Evolutionary conservation across 768 basidiomycete genomes (phyloP).

Genomic region (Leccinum sublutescens): DNA sequence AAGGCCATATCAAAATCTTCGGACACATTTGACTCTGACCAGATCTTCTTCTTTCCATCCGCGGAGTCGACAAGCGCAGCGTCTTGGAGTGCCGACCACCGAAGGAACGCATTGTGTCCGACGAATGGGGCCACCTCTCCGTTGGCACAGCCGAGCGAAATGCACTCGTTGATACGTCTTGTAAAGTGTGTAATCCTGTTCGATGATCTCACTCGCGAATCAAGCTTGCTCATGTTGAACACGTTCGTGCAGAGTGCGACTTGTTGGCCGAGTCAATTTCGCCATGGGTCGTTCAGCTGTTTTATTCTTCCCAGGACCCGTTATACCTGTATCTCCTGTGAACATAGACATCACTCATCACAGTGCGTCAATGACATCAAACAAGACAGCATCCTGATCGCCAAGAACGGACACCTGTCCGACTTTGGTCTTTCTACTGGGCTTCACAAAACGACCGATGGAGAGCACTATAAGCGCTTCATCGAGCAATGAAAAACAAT

Average conservation of each 20-base stretch:
- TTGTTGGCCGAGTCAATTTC: slow-evolving; percentile 96
- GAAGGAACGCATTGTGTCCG: slow-evolving; percentile 86
- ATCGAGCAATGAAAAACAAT: slow-evolving; percentile 69
- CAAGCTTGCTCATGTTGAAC: slow-evolving; percentile 66
- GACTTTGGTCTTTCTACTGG: slow-evolving; percentile 99
- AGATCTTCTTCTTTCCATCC: slow-evolving; percentile 64
- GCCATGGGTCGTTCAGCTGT: slow-evolving; percentile 95
- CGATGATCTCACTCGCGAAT: slow-evolving; percentile 8
- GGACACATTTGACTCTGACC: slow-evolving; percentile 66
- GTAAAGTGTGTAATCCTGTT: slow-evolving; percentile 80
- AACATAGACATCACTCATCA: slow-evolving; percentile 2
- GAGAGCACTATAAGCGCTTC: slow-evolving; percentile 88
- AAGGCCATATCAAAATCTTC: slow-evolving; percentile 73
- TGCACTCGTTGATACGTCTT: slow-evolving; percentile 79
- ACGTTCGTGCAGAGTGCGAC: slow-evolving; percentile 96
- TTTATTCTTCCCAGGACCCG: slow-evolving; percentile 97
- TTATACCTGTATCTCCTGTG: slow-evolving; percentile 55
- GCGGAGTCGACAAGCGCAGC: slow-evolving; percentile 64
- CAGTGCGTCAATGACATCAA: slow-evolving; percentile 81
- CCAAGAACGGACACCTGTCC: slow-evolving; percentile 93
- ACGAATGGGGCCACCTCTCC: slow-evolving; percentile 79
- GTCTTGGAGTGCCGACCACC: slow-evolving; percentile 89
- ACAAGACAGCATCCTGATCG: slow-evolving; percentile 98
- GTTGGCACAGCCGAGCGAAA: slow-evolving; percentile 75
- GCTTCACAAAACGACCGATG: slow-evolving; percentile 94